Evolutionary conservation across 257 asterid species (phyloP), one percentile per base, ranked within the genome.

Genomic region (Ilex aquifolium): DNA sequence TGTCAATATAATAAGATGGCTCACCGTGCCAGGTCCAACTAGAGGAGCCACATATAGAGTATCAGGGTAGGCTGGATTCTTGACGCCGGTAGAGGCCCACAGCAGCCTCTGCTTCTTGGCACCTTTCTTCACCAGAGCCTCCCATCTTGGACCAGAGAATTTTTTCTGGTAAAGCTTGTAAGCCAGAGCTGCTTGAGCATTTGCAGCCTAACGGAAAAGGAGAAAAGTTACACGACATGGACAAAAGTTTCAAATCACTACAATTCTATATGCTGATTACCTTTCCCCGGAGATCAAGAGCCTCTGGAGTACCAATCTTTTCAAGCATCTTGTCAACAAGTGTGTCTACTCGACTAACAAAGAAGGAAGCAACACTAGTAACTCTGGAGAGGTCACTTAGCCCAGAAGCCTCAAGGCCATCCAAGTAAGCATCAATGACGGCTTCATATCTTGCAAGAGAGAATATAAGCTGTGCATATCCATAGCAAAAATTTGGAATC

Each of bases 91-190:
- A 65, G 99, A 93, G 57, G 99, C 97, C 99, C 99, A 93, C 59
- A 93, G 82, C 66, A 93, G 82, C 77, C 99, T 85, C 79, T 93
- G 99, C 82, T 90, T 93, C 88, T 93, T 93, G 48, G 99, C 99
- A 71, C 99, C 99, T 73, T 93, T 93, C 86, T 87, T 93, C 72
- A 79, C 95, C 88, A 93, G 74, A 31, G 92, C 95, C 75, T 93
- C 99, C 99, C 99, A 93, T 83, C 99, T 84, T 48, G 95, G 95
- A 44, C 99, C 99, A 50, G 99, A 93, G 82, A 93, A 93, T 72
- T 93, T 93, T 83, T 84, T 85, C 78, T 81, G 95, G 82, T 93
- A 93, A 60, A 93, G 86, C 85, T 90, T 84, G 78, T 71, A 93
- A 65, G 99, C 99, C 31, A 90, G 79, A 57, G 79, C 95, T 44